Base-by-base conservation (phyloP, 2,329 filamentous ascomycete species). In the Alternaria atra region DNA sequence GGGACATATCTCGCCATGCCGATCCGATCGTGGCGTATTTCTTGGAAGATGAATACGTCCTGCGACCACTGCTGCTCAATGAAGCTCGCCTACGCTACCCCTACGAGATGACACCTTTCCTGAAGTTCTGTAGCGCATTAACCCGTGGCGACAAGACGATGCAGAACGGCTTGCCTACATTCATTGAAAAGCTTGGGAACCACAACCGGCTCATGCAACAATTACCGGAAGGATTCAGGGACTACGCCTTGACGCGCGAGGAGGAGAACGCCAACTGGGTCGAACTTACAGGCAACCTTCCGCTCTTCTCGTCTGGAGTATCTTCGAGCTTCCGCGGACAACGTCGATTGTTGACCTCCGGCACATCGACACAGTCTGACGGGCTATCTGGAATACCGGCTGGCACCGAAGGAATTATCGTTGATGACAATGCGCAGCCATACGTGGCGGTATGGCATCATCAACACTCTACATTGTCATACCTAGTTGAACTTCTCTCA, bases 201-300 rank as follows among this genome's bases (percentile, higher is more conserved):
- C 90, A 93, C 55, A 86, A 88, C 1, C 90, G 87, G 6, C 87
- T 97, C 55, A 97, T 94, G 29, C 90, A 96, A 67, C 83, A 86
- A 12, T 84, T 97, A n/a, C 90, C 92, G 0, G 80, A 85, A 0
- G 80, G 86, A 32, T 97, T 97, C 75, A 85, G 86, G 42, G 87
- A 86, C 35, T 97, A 96, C 69, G 87, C 90, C 62, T 87, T 94
- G 12, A 89, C 91, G 39, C 89, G 91, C 54, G 94, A 97, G 78
- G 92, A 97, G 65, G 91, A 95, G 60, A 94, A 95, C 67, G 88
- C 87, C 27, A 95, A 96, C 69, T 88, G 87, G 17, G 91, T 97
- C 61, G 84, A 87, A 61, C 85, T 97, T 4, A 81, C 84, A 1
- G 82, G 85, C 44, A 84, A 89, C 52, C 80, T 94, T 7, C 83